Evolutionary conservation across 345 rosid genomes (phyloP).

Genomic region (Citropsis articulata): DNA sequence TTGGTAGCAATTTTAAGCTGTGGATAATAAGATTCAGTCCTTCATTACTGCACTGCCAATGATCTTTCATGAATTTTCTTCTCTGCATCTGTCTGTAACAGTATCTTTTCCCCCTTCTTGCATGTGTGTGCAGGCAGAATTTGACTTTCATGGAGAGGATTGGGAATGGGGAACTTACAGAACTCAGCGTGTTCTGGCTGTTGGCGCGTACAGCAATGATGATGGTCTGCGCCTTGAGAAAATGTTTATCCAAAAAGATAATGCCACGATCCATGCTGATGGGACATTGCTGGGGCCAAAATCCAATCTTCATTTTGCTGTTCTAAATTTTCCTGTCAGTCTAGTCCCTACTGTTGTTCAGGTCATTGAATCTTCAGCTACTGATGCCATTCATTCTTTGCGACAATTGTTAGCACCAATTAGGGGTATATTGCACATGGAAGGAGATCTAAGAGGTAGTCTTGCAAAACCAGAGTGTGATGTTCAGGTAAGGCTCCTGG

Average conservation of each 20-base stretch:
- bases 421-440: conserved; percentile 93
- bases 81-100: not conserved
- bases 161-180: conserved; percentile 99
- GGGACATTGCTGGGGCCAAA: conserved; percentile 90
- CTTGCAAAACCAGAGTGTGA: conserved; percentile 95
- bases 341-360: conserved; percentile 90
- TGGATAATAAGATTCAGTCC: not conserved
- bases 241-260: conserved; percentile 88
- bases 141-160: conserved; percentile 95
- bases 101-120: not conserved
- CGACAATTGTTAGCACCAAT: conserved; percentile 81
- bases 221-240: conserved; percentile 93
- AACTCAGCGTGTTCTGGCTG: conserved; percentile 83
- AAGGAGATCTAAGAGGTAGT: conserved; percentile 97
- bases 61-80: conserved; percentile 3
- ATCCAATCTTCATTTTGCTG: conserved; percentile 96
- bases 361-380: conserved; percentile 87
- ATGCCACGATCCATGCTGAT: conserved; percentile 96
- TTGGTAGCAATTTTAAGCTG: conserved; percentile 10
- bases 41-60: not conserved
- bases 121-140: conserved; percentile 69
- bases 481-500: conserved; percentile 91
- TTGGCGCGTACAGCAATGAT: conserved; percentile 91
- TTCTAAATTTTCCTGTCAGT: conserved; percentile 91
- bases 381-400: conserved; percentile 76